Evolutionary conservation across 192 early-diverging fungal genomes (phyloP).

Genomic region (Powellomyces hirtus): DNA sequence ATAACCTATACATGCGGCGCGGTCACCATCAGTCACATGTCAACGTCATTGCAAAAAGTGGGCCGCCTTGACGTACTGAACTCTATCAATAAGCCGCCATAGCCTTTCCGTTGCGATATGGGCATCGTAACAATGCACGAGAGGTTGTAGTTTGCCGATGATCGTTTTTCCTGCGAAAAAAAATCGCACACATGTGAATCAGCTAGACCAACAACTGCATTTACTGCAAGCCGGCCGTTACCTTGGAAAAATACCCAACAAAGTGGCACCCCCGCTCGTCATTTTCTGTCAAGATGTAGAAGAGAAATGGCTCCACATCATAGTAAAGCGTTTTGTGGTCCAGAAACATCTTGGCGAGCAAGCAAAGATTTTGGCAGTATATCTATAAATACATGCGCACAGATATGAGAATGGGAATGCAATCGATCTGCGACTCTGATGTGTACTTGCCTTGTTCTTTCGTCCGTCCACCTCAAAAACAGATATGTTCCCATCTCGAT

Average conservation of each 20-base stretch:
- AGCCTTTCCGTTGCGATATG: slow-evolving; percentile 87
- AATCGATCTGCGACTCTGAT: not conserved
- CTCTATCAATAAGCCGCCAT: slow-evolving; percentile 89
- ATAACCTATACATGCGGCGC: too few relatives aligned
- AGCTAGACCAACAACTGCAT: too few relatives aligned
- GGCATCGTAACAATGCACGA: slow-evolving; percentile 93
- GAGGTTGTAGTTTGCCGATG: slow-evolving; percentile 84
- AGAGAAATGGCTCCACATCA: slow-evolving; percentile 92
- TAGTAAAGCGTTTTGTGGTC: slow-evolving; percentile 97
- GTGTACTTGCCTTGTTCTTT: slow-evolving; percentile 63
- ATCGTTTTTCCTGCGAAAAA: slow-evolving; percentile 76
- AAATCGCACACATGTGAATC: too few relatives aligned
- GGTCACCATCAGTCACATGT: too few relatives aligned
- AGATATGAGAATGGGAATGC: not conserved
- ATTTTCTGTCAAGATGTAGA: slow-evolving; percentile 80
- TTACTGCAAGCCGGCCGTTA: too few relatives aligned
- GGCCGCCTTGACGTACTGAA: slow-evolving; percentile 85
- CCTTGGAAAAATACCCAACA: slow-evolving; percentile 96
- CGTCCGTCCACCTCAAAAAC: slow-evolving; percentile 87
- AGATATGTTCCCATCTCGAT: slow-evolving; percentile 62
- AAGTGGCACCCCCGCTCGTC: slow-evolving; percentile 54
- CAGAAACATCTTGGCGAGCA: slow-evolving; percentile 91
- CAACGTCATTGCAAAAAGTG: too few relatives aligned
- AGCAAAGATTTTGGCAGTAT: slow-evolving; percentile 92
- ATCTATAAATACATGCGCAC: slow-evolving; percentile 49